Evolutionary conservation across 495 filamentous ascomycete species (phyloP).

Genomic region (Haplographium delicatum): DNA sequence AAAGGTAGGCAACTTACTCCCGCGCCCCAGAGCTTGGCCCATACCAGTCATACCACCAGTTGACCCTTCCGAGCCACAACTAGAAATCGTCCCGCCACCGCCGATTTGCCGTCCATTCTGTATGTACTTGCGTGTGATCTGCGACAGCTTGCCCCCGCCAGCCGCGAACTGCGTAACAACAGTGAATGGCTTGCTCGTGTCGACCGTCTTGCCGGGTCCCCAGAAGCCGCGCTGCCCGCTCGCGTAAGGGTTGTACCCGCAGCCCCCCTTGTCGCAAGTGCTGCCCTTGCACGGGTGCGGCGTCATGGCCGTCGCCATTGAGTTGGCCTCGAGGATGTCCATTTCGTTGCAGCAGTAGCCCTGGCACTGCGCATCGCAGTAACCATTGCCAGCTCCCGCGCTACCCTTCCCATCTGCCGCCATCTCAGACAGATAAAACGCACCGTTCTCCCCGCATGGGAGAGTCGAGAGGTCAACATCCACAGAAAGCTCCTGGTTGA

Average conservation of each 20-base stretch:
- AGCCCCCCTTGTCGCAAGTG: constrained; percentile 59
- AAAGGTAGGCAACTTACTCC: constrained; percentile 21
- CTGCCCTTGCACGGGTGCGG: constrained; percentile 54
- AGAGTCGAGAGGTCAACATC: constrained; percentile 58
- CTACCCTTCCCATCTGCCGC: constrained; percentile 51
- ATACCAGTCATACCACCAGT: constrained; percentile 47
- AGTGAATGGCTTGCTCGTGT: constrained; percentile 56
- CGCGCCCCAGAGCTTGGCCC: constrained; percentile 39
- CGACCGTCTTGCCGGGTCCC: constrained; percentile 46
- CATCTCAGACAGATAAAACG: constrained; percentile 63
- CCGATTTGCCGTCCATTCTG: constrained; percentile 41
- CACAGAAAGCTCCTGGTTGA: constrained; percentile 57
- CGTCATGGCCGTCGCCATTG: constrained; percentile 47
- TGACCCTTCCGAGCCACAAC: constrained; percentile 16
- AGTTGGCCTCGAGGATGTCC: constrained; percentile 62
- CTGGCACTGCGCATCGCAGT: constrained; percentile 66
- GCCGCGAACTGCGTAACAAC: constrained; percentile 65
- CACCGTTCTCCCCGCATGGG: constrained; percentile 63
- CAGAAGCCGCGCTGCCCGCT: constrained; percentile 51
- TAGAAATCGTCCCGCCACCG: constrained; percentile 22
- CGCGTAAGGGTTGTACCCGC: constrained; percentile 59
- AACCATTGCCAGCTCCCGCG: constrained; percentile 61
- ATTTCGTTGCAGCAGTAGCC: constrained; percentile 57
- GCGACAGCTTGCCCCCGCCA: constrained; percentile 39
- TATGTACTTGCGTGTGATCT: constrained; percentile 58